Conservation (phyloP, 139 green algal genomes). For the Volvox africanus region DNA sequence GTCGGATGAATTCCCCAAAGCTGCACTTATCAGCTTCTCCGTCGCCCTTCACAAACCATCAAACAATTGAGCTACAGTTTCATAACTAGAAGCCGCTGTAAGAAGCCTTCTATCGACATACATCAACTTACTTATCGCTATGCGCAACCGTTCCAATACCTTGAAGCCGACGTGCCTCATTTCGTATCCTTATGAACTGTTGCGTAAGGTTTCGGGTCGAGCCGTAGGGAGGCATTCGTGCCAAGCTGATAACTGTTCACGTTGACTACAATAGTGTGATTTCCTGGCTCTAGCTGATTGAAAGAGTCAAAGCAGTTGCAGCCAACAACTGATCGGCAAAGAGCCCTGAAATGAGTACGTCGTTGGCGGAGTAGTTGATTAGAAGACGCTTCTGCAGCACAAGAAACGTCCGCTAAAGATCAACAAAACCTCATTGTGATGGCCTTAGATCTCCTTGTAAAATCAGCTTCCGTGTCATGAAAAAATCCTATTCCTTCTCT, state of each 20-base stretch:
- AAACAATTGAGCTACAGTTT: neutral
- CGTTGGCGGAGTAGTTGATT: too few relatives aligned
- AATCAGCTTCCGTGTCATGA: too few relatives aligned
- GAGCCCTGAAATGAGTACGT: too few relatives aligned
- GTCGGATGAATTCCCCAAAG: slow-evolving; percentile 58
- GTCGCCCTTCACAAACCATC: slow-evolving; percentile 54
- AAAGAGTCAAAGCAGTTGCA: neutral
- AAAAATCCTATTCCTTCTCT: neutral
- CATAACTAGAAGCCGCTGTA: neutral
- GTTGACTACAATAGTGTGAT: neutral
- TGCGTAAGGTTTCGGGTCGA: slow-evolving; percentile 59
- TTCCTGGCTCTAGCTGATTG: neutral
- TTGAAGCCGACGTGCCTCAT: slow-evolving; percentile 52
- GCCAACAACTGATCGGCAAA: neutral
- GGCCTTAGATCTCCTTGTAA: too few relatives aligned
- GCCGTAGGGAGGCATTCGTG: slow-evolving; percentile 49
- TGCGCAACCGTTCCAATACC: slow-evolving; percentile 4
- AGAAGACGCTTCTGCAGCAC: too few relatives aligned
- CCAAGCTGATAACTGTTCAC: neutral
- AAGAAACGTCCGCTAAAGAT: too few relatives aligned
- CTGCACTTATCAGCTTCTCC: slow-evolving; percentile 65
- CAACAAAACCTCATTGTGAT: too few relatives aligned
- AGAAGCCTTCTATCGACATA: neutral
- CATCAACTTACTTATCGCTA: slow-evolving; percentile 44
- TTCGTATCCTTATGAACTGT: slow-evolving; percentile 64